A percentile compares a stretch with the other conserved stretches of the same genome.
phyloP scores from a whole-genome alignment of 768 basidiomycete genomes.

The Boletellus ananiceps region DNA sequence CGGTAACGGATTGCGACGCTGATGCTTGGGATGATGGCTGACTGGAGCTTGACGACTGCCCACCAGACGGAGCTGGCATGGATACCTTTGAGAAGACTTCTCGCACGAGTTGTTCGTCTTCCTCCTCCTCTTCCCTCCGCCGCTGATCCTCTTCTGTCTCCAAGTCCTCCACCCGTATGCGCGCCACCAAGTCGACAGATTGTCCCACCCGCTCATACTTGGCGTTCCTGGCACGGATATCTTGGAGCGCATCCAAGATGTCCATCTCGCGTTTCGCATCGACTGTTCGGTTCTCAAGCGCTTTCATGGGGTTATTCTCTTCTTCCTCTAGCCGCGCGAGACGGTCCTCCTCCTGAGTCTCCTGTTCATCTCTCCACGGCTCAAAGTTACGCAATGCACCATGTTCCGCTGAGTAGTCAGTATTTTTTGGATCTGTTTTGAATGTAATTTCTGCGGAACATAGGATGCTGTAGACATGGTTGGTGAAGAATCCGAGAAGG shows the following conservation, averaged over 20 bases:
- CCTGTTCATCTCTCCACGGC: conserved; percentile 86
- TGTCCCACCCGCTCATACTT: conserved; percentile 85
- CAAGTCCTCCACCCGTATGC: conserved; percentile 61
- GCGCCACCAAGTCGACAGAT: conserved; percentile 61
- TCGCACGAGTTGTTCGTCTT: conserved; percentile 87
- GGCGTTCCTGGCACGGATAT: conserved; percentile 82
- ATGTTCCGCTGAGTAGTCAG: conserved; percentile 90
- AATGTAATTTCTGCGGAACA: conserved; percentile 99
- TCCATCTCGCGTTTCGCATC: conserved; percentile 99
- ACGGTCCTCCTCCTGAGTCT: conserved; percentile 76
- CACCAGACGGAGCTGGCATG: conserved; percentile 26
- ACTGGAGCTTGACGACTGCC: conserved; percentile 23
- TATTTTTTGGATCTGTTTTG: conserved; percentile 99
- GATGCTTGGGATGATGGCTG: conserved; percentile 17
- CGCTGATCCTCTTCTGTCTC: conserved; percentile 76
- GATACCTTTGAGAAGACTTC: conserved; percentile 79
- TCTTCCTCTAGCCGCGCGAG: conserved; percentile 85
- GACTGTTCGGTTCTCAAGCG: conserved; percentile 84
- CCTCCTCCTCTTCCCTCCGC: conserved; percentile 71
- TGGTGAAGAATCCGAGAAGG: not conserved
- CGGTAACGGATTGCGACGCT: conserved; percentile 46
- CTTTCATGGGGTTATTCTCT: conserved; percentile 97
- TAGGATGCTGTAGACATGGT: conserved; percentile 56
- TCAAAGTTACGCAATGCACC: conserved; percentile 98
- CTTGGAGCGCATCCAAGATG: conserved; percentile 91